Evolutionary conservation across 345 rosid species (phyloP).

Genomic region (Gossypium thurberi): DNA sequence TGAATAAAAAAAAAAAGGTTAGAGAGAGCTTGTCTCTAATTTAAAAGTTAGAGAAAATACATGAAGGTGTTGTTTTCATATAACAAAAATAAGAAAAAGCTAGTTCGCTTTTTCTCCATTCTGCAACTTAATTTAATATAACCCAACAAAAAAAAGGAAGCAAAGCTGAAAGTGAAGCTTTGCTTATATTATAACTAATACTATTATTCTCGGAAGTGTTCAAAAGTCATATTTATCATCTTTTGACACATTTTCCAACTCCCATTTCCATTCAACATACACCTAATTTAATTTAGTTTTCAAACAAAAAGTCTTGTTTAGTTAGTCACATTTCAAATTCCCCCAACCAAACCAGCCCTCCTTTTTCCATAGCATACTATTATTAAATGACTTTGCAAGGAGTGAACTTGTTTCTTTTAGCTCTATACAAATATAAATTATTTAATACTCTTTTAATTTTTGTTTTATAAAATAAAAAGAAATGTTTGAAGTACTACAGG

Average conservation of each 20-base stretch:
- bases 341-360: background rate
- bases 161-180: background rate
- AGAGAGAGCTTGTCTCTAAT: too few relatives aligned
- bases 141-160: background rate
- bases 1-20: too few relatives aligned
- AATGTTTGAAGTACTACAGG: too few relatives aligned
- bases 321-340: background rate
- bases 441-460: too few relatives aligned
- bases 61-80: background rate
- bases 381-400: too few relatives aligned
- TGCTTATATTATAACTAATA: background rate
- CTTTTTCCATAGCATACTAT: too few relatives aligned
- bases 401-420: too few relatives aligned
- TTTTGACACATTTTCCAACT: conserved; percentile 1
- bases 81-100: background rate
- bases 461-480: too few relatives aligned
- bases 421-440: too few relatives aligned
- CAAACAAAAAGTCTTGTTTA: too few relatives aligned
- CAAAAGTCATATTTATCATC: background rate
- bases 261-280: background rate
- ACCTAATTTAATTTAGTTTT: background rate
- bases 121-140: background rate
- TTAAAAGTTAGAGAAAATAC: background rate
- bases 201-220: background rate
- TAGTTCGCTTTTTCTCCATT: background rate